Base-by-base conservation (phyloP, 2,329 filamentous ascomycete genomes). In the Tolypocladium cylindrosporum region DNA sequence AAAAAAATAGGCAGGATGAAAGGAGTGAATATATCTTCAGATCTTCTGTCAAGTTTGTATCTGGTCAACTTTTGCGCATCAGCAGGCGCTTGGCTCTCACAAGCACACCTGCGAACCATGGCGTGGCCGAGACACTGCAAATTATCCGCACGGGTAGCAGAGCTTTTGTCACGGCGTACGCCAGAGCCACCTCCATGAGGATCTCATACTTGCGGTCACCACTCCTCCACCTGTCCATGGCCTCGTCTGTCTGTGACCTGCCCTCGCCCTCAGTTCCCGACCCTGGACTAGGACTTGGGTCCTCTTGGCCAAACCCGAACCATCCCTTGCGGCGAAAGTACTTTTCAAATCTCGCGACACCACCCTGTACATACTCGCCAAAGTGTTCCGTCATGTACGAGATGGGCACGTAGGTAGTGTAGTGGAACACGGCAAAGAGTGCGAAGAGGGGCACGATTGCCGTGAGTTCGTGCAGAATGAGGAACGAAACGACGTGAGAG, bases 391-490 rank as follows among this genome's bases (percentile, higher is more conserved):
- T 72, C 64, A 82, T 73, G 68, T 79, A 81, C 52, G 69, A 67
- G 19, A 82, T 67, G 0, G 93, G 91, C 36, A 91, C 79, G 79
- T 88, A 89, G 61, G 85, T 78, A 1, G 84, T 85, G 69, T 90
- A 91, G 74, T 97, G 90, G 72, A 99, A 96, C 1, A 84, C 70
- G 1, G 80, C 86, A 27, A 89, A 85, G 1, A 97, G 80, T 0
- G 83, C 87, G 43, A 95, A 71, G 0, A 97, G 74, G 0, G 93
- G 93, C 1, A 93, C 72, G 13, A 97, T 75, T 11, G 94, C 93
- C 0, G 94, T 97, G 51, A 97, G 70, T 72, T 99, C 94, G 76
- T 99, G 94, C 0, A 99, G 80, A 43, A 97, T 77, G 13, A 97
- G 77, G 71, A 99, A 99, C 0, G 93, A 87, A 1, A 88, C 84